Conservation (phyloP, 371 early-diverging fungal genomes). For the Nematocida displodere region DNA sequence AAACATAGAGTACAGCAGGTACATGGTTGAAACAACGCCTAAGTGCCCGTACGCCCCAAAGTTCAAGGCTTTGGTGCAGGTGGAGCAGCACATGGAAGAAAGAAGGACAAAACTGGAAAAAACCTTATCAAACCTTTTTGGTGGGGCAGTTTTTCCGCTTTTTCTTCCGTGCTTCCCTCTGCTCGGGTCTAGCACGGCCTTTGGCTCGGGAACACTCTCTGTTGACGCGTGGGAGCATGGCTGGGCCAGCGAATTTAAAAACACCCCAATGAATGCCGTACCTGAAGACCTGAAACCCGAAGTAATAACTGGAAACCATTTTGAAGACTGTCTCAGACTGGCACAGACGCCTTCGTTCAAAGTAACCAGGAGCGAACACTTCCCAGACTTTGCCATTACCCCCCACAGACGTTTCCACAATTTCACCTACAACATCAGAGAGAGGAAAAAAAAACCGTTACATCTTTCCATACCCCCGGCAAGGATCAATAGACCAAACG, state of each 20-base stretch:
- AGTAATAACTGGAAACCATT: not conserved
- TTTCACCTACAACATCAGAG: slow-evolving; percentile 57
- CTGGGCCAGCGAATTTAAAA: not conserved
- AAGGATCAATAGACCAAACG: slow-evolving; percentile 1
- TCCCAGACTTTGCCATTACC: slow-evolving; percentile 61
- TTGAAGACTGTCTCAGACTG: slow-evolving; percentile 6
- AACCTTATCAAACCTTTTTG: not conserved
- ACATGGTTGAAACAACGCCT: slow-evolving; percentile 61
- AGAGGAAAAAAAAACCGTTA: slow-evolving; percentile 49
- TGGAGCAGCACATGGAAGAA: slow-evolving; percentile 40
- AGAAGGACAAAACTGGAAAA: slow-evolving; percentile 22
- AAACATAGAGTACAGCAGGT: slow-evolving; percentile 55
- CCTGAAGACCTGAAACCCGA: not conserved
- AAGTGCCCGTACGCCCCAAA: slow-evolving; percentile 22
- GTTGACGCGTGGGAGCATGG: not conserved
- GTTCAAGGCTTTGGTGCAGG: slow-evolving; percentile 10
- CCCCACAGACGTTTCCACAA: slow-evolving; percentile 55
- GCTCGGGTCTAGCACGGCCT: slow-evolving; percentile 29
- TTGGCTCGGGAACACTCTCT: slow-evolving; percentile 9
- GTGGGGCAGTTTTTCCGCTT: slow-evolving; percentile 5
- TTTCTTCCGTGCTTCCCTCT: slow-evolving; percentile 39
- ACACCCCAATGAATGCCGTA: not conserved
- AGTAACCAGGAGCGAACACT: slow-evolving; percentile 46
- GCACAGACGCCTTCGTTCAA: slow-evolving; percentile 24
- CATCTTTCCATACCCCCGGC: slow-evolving; percentile 36